phyloP scores from a whole-genome alignment of 2,329 filamentous ascomycete genomes.

The Epichloe sp. region DNA sequence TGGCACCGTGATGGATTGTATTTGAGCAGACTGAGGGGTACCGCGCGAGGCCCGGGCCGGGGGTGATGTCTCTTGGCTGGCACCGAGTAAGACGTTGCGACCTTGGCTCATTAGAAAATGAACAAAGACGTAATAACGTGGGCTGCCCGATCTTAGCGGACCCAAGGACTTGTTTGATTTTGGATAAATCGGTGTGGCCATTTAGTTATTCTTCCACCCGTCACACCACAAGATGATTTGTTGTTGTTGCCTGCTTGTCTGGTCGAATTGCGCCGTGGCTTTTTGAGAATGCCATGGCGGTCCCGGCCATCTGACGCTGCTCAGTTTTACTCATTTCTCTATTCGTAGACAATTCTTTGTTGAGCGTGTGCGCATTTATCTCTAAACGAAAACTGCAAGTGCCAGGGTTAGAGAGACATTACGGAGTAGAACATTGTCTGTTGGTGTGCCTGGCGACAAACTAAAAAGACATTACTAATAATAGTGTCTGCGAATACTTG shows the following conservation, averaged over 20 bases:
- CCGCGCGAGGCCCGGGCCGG: slow-evolving; percentile 3
- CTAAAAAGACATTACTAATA: background rate
- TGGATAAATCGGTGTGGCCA: background rate
- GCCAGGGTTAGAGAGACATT: background rate
- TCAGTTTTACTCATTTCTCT: background rate
- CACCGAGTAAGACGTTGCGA: slow-evolving; percentile 11
- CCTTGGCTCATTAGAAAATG: background rate
- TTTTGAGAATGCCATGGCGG: background rate
- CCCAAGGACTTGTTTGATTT: background rate
- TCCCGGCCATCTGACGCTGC: background rate
- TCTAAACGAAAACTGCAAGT: background rate
- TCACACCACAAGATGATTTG: background rate
- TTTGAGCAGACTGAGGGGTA: slow-evolving; percentile 30
- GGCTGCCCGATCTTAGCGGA: slow-evolving; percentile 10
- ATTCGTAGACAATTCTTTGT: background rate
- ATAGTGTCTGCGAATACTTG: background rate
- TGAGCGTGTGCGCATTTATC: background rate
- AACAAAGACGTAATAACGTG: slow-evolving; percentile 7
- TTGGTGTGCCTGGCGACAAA: background rate
- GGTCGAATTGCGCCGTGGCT: background rate
- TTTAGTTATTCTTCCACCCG: background rate
- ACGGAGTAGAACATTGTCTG: background rate
- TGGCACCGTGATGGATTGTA: slow-evolving; percentile 27
- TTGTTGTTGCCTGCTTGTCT: background rate
- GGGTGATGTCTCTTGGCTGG: slow-evolving; percentile 2